Evolutionary conservation across 2,329 filamentous ascomycete species (phyloP).

Genomic region (Myriosclerotinia curreyana): DNA sequence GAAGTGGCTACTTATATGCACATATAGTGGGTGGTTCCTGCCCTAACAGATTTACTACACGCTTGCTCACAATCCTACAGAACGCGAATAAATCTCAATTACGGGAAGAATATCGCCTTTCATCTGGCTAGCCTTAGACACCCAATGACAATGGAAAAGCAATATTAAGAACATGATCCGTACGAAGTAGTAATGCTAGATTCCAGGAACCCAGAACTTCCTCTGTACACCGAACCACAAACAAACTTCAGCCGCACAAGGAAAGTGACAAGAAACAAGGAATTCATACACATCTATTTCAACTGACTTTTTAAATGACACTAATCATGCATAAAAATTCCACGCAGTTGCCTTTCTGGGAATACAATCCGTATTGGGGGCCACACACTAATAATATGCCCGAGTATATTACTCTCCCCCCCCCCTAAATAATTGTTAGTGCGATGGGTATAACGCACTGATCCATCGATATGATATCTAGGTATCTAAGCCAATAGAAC

Average conservation of each 20-base stretch:
- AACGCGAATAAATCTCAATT: neutral
- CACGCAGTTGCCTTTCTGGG: neutral
- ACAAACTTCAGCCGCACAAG: neutral
- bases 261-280: neutral
- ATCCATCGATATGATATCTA: too few species aligned
- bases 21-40: too few species aligned
- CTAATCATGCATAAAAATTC: neutral
- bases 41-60: too few species aligned
- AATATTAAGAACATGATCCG: too few species aligned
- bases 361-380: neutral
- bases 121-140: neutral
- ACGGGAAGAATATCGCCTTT: neutral
- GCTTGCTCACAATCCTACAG: neutral
- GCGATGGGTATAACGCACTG: too few species aligned
- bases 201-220: neutral
- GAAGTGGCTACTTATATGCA: too few species aligned
- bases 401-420: neutral
- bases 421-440: too few species aligned
- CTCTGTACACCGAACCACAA: too few species aligned
- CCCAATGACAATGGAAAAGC: neutral
- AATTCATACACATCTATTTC: neutral
- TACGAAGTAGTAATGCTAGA: too few species aligned
- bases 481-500: too few species aligned
- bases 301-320: neutral
- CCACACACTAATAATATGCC: neutral